These are phyloP conservation scores for Eucalyptus cladocalyx DNA, from an alignment of 345 rosid species.

Conservation along the genomic window DNA sequence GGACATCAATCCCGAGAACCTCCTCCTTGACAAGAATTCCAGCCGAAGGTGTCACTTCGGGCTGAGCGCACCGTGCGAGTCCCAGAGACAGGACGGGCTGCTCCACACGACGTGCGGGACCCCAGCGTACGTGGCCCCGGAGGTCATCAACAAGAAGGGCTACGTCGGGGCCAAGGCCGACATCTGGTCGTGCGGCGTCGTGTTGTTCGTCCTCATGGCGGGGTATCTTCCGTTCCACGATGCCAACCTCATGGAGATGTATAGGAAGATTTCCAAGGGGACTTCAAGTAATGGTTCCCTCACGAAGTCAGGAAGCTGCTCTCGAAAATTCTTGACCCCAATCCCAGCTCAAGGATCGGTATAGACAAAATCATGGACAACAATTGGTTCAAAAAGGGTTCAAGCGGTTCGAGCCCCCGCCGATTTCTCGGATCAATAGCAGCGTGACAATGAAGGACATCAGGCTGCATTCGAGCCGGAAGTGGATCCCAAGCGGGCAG, in stretches of 20 bases:
- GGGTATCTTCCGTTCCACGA: slow-evolving; percentile 76
- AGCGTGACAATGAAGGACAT: slow-evolving; percentile 23
- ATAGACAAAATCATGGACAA: slow-evolving; percentile 44
- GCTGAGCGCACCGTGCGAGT: slow-evolving; percentile 46
- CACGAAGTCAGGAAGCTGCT: slow-evolving; percentile 62
- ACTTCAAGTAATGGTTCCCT: slow-evolving; percentile 65
- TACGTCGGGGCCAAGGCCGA: slow-evolving; percentile 78
- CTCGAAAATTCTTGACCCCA: slow-evolving; percentile 58
- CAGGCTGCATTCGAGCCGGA: slow-evolving; percentile 22
- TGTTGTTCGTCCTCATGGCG: slow-evolving; percentile 62
- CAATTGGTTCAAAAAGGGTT: slow-evolving; percentile 65
- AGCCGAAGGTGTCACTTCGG: slow-evolving; percentile 72
- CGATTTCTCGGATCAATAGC: slow-evolving; percentile 7
- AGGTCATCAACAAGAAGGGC: slow-evolving; percentile 63
- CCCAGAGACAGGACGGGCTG: slow-evolving; percentile 56
- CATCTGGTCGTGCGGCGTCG: slow-evolving; percentile 83
- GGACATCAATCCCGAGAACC: slow-evolving; percentile 83
- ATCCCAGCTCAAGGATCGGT: slow-evolving; percentile 48
- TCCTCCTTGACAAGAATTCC: slow-evolving; percentile 63
- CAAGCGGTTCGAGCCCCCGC: slow-evolving; percentile 29
- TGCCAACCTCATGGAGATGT: slow-evolving; percentile 55
- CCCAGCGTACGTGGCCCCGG: slow-evolving; percentile 88
- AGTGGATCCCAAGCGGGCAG: not conserved
- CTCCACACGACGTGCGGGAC: slow-evolving; percentile 93
- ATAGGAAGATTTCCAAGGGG: slow-evolving; percentile 48